Base-by-base conservation (phyloP, 2,329 filamentous ascomycete species). In the Allantophomopsis cytisporea region DNA sequence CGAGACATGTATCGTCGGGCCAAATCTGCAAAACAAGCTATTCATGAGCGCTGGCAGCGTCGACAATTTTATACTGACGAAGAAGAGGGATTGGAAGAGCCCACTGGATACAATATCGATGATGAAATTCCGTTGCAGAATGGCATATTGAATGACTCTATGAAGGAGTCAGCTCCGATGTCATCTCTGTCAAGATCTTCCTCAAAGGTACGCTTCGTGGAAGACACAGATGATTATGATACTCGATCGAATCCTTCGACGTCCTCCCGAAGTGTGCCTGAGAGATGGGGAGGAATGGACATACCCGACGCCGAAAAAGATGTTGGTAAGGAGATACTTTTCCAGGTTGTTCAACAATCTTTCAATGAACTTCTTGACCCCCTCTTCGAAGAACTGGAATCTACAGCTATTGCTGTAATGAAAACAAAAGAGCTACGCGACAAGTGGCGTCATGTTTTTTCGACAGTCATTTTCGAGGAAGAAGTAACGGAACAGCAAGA, bases 351-450 rank as follows among this genome's bases (percentile, higher is more conserved):
- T 0, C 87, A 95, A 57, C 83, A 94, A 58, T 83, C 86, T 0
- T 85, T 94, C 62, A 95, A 96, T 52, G 87, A 96, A 59, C 66
- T 96, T 2, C 72, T 98, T 0, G 85, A 96, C 53, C 71, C 78
- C 1, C 68, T 98, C 0, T 98, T 98, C 63, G 81, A 81, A 48
- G 67, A 71, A 4, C 80, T 81, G 47, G 89, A 96, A 57, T 79
- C 88, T 45, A 57, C 84, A 14, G 79, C 86, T 2, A 61, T 91
- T 43, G 69, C 76, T 40, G 79, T 78, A 10, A 71, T 73, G 7
- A 66, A 71, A 37, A 84, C 80, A 0, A 73, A 71, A 45, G 61
- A 63, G 8, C 65, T 75, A 41, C 74, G 85, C 31, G 66, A 76
- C 39, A 68, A 64, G 44, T 76, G 66, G 53, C 64, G 65, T 32